Percentiles rank a stretch among this genome's conserved stretches.
Evolutionary conservation across 306 rosid species (phyloP).

Genomic region (Quercus robur): DNA sequence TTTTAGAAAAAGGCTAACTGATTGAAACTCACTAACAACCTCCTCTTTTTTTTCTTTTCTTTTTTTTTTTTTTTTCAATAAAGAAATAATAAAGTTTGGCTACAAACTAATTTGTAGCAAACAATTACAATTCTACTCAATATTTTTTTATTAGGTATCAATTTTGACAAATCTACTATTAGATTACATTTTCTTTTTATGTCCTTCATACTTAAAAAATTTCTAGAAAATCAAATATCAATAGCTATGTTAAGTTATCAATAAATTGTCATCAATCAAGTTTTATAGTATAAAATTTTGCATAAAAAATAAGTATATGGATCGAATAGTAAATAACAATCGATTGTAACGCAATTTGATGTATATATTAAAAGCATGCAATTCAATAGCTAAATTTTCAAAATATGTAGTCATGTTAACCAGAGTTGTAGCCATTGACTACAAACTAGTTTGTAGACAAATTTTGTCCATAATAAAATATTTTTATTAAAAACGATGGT

Average conservation of each 20-base stretch:
- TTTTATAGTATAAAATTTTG: too few species aligned
- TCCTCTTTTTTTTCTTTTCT: rapidly evolving
- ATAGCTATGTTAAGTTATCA: too few species aligned
- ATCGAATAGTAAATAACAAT: too few species aligned
- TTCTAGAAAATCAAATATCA: too few species aligned
- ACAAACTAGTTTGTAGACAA: too few species aligned
- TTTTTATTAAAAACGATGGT: background rate
- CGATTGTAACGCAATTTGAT: rapidly evolving
- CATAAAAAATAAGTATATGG: too few species aligned
- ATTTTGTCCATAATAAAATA: background rate
- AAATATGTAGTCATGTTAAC: too few species aligned
- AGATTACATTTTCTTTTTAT: too few species aligned
- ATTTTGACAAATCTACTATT: too few species aligned
- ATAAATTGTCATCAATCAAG: too few species aligned
- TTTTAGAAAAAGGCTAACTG: background rate
- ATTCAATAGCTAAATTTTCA: rapidly evolving
- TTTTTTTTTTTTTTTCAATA: background rate
- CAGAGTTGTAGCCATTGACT: too few species aligned
- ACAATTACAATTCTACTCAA: rapidly evolving
- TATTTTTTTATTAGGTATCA: rapidly evolving
- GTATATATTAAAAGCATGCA: rapidly evolving
- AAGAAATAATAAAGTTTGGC: background rate
- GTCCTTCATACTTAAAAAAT: rapidly evolving
- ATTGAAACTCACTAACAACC: background rate
- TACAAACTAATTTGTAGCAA: too few species aligned